Evolutionary conservation across 1,284 basidiomycete species (phyloP).

Genomic region (Rhodofomes roseus): DNA sequence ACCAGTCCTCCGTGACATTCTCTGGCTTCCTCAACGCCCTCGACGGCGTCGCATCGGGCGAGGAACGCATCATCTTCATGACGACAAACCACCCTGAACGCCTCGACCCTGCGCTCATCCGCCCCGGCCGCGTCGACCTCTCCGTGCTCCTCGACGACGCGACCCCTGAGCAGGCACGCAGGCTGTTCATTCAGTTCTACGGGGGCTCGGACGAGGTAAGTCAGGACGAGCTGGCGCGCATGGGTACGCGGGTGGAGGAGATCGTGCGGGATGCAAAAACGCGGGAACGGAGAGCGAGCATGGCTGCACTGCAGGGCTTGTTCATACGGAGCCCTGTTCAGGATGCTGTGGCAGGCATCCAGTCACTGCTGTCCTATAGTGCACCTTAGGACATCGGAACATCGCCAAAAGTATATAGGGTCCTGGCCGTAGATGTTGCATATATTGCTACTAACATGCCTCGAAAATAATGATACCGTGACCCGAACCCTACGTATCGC

Average conservation of each 20-base stretch:
- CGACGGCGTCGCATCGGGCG: constrained; percentile 95
- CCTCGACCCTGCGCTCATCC: constrained; percentile 94
- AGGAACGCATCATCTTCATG: constrained; percentile 95
- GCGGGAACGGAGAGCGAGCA: constrained; percentile 68
- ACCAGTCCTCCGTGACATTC: constrained; percentile 94
- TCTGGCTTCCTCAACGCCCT: constrained; percentile 97
- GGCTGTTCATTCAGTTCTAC: constrained; percentile 88
- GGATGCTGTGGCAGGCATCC: constrained; percentile 58
- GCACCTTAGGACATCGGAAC: background rate
- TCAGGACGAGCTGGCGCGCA: constrained; percentile 37
- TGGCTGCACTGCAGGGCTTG: constrained; percentile 90
- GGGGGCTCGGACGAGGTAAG: constrained; percentile 36
- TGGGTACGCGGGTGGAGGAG: constrained; percentile 49
- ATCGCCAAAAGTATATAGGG: background rate
- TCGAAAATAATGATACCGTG: too few relatives aligned
- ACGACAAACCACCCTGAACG: constrained; percentile 93
- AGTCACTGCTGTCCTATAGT: constrained; percentile 32
- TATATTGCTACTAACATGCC: too few relatives aligned
- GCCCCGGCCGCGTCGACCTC: constrained; percentile 97
- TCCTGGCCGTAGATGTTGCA: background rate
- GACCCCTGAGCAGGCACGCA: constrained; percentile 73
- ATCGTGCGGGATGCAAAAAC: constrained; percentile 51
- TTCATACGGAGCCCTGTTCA: constrained; percentile 78
- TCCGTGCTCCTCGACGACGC: constrained; percentile 88
- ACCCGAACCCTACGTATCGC: too few relatives aligned